Conservation (phyloP, 2,329 filamentous ascomycete genomes). For the Fusarium sp. region DNA sequence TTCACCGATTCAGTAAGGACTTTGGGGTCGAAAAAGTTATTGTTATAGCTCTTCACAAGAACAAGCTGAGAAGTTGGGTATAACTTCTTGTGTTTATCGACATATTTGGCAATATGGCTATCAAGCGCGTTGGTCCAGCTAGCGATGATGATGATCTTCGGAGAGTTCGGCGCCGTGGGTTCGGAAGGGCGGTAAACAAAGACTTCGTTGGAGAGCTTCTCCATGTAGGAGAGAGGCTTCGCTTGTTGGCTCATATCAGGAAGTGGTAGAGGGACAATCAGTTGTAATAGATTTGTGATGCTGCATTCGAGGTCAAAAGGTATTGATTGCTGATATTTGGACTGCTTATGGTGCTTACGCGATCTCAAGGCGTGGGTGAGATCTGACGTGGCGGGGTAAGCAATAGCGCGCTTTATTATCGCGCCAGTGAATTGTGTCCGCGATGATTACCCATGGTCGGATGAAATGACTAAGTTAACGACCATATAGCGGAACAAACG, state of each 20-base stretch:
- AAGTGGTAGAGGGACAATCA: no score
- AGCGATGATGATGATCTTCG: slow-evolving; percentile 19
- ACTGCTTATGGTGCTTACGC: not conserved
- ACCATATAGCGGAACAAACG: not conserved
- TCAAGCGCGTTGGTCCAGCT: slow-evolving; percentile 22
- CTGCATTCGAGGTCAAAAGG: not conserved
- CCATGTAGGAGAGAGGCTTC: slow-evolving; percentile 16
- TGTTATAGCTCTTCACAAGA: not conserved
- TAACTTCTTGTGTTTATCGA: slow-evolving; percentile 8
- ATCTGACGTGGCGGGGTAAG: slow-evolving; percentile 4
- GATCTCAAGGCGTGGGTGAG: not conserved
- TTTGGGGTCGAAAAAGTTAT: not conserved
- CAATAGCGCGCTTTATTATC: not conserved
- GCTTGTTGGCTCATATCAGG: not conserved
- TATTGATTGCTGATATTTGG: not conserved
- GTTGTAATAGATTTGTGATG: no score
- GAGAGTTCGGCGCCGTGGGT: not conserved
- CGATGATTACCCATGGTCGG: not conserved
- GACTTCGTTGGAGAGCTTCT: slow-evolving; percentile 14
- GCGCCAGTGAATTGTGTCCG: not conserved
- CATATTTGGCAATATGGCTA: slow-evolving; percentile 24
- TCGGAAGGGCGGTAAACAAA: not conserved
- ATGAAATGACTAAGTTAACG: not conserved
- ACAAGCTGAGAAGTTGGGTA: not conserved
- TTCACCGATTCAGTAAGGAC: not conserved